phyloP scores from a whole-genome alignment of 164 flowering plant species.

The Annona cherimola region DNA sequence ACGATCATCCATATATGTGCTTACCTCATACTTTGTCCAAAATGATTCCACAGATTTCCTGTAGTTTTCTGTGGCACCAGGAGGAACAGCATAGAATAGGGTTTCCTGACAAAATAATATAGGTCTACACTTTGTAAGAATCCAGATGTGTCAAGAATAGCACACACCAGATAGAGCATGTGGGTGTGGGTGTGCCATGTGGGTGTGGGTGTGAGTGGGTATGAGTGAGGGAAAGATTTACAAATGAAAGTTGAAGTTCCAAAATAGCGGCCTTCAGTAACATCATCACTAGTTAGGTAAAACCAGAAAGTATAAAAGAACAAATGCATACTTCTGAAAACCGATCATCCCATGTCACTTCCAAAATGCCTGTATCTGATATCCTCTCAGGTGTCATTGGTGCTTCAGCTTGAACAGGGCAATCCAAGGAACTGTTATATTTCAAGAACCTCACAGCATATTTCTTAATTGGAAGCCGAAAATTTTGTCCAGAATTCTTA shows the following conservation, averaged over 20 bases:
- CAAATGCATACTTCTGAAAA: constrained; percentile 52
- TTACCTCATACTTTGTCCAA: constrained; percentile 57
- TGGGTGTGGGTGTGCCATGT: no score
- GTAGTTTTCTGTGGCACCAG: constrained; percentile 72
- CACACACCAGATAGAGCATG: background rate
- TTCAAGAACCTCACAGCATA: constrained; percentile 81
- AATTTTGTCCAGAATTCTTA: constrained; percentile 19
- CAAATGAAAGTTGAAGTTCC: background rate
- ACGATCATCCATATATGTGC: constrained; percentile 3
- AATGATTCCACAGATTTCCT: constrained; percentile 65
- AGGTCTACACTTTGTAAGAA: background rate
- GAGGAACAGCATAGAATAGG: constrained; percentile 62
- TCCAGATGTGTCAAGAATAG: background rate
- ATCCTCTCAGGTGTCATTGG: constrained; percentile 58
- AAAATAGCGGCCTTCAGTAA: background rate
- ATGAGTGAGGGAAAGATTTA: background rate
- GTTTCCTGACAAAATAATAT: constrained; percentile 48
- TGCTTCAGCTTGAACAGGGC: constrained; percentile 46
- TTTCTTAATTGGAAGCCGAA: constrained; percentile 32
- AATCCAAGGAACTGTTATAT: constrained; percentile 30
- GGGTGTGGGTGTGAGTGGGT: no score
- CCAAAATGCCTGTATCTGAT: constrained; percentile 42
- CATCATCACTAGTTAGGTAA: background rate
- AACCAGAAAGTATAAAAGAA: constrained; percentile 2
- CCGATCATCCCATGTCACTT: constrained; percentile 51